These are phyloP conservation scores for Epichloe gansuensis DNA, from an alignment of 2,329 filamentous ascomycete genomes.

Conservation along the genomic window DNA sequence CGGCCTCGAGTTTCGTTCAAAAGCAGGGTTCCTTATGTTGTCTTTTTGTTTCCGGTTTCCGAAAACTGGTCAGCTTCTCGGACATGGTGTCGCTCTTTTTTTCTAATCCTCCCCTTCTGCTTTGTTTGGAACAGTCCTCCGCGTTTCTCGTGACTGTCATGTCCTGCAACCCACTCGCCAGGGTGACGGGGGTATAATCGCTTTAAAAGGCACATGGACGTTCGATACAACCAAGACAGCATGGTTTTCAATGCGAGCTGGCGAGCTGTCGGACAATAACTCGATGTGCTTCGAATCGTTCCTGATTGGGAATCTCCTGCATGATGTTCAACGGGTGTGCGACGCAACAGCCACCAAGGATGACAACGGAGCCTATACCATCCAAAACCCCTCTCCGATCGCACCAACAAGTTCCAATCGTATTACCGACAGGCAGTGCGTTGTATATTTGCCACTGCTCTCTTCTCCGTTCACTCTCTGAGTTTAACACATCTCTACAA, in stretches of 20 bases:
- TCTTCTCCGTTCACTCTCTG: too few species aligned
- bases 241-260: neutral
- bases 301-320: neutral
- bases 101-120: neutral
- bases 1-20: conserved; percentile 34
- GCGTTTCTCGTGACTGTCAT: neutral
- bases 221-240: neutral
- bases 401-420: too few species aligned
- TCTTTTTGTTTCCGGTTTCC: conserved; percentile 24
- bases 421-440: too few species aligned
- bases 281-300: neutral
- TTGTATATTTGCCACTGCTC: too few species aligned
- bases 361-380: neutral
- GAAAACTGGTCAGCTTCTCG: conserved; percentile 33
- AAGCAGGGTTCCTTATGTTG: conserved; percentile 26
- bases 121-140: neutral
- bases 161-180: neutral
- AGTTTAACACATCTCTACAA: too few species aligned
- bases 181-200: neutral
- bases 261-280: neutral
- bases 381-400: neutral
- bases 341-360: neutral
- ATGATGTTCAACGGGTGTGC: neutral
- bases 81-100: conserved; percentile 28
- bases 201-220: neutral